Evolutionary conservation across 2,329 filamentous ascomycete species (phyloP).

Genomic region (Neocucurbitaria cava): DNA sequence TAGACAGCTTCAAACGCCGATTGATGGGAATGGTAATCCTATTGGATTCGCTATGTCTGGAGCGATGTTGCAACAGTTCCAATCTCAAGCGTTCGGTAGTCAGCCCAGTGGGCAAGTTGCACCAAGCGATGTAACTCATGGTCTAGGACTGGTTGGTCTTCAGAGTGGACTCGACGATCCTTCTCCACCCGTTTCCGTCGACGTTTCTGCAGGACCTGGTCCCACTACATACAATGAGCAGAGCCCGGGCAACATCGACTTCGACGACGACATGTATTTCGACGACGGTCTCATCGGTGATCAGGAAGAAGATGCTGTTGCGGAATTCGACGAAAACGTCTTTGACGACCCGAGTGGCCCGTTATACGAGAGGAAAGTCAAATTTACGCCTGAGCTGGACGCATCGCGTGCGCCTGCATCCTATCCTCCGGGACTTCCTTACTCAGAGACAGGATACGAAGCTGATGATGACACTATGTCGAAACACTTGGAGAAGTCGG

Average conservation of each 20-base stretch:
- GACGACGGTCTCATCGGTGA: slow-evolving; percentile 68
- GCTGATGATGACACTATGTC: slow-evolving; percentile 42
- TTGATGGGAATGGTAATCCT: slow-evolving; percentile 39
- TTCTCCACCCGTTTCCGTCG: slow-evolving; percentile 11
- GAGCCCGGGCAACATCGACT: slow-evolving; percentile 16
- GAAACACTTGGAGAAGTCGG: slow-evolving; percentile 33
- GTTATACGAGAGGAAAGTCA: slow-evolving; percentile 58
- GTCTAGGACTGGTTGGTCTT: slow-evolving; percentile 28
- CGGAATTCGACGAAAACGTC: slow-evolving; percentile 73
- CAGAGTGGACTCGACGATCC: slow-evolving; percentile 12
- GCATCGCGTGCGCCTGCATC: slow-evolving; percentile 17
- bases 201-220: slow-evolving; percentile 12
- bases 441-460: slow-evolving; percentile 39
- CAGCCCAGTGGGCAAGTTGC: background rate
- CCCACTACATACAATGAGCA: slow-evolving; percentile 11
- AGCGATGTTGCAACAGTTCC: slow-evolving; percentile 28
- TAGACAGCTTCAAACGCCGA: slow-evolving; percentile 35
- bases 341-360: slow-evolving; percentile 65
- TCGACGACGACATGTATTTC: slow-evolving; percentile 70
- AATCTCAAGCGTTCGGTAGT: slow-evolving; percentile 8
- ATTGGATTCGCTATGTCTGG: slow-evolving; percentile 45
- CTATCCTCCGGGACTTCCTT: slow-evolving; percentile 19
- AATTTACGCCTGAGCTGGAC: slow-evolving; percentile 26
- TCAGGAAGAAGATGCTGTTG: slow-evolving; percentile 58
- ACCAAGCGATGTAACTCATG: slow-evolving; percentile 1